Evolutionary conservation across 2,329 filamentous ascomycete species (phyloP), one percentile per base, ranked within the genome.

Genomic region (Sporothrix curviconia): DNA sequence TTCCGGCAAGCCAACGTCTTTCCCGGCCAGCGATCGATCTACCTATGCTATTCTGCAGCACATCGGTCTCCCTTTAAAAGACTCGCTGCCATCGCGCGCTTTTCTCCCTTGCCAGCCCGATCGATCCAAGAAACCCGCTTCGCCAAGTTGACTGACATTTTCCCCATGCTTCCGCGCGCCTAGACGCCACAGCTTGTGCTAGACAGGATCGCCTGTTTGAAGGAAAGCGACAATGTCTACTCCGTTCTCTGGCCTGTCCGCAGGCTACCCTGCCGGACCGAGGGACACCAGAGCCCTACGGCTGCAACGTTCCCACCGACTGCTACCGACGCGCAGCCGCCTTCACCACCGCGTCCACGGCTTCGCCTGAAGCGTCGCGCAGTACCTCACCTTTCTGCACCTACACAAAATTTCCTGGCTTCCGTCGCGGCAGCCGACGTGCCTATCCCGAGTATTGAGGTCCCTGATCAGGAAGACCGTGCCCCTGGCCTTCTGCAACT

Each of bases 391-490:
- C 72, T 81, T 11, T 69, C 76, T 59, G 82, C 82, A 37, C 82
- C 83, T 2, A 86, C 83, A 1, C 76, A 84, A 65, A 81, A 86
- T 52, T 86, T 86, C 65, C 76, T 86, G n/a, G 83, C 82, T 3
- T 85, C 82, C 4, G 83, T 86, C 58, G 83, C 81, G 44, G 82
- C 82, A 17, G 83, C 82, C 60, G 83, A 86, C 66, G 73, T 84
- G 4, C 81, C 83, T 24, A 78, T 86, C 53, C 83, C 82, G 14
- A 85, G 82, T 67, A 84, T 86, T 57, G 83, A 86, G 68, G 74
- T 80, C 60, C 77, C 80, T 52, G 73, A 76, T 68, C 71, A 24
- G 64, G 71, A 39, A 52, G 63, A 54, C 67, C 15, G 36, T 43
- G 30, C 46, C 22, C 22, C 43, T 11, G 52, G 36, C 22, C 34